These are phyloP conservation scores for Hemerocallis citrina DNA, from an alignment of 106 monocot genomes.

Conservation along the genomic window DNA sequence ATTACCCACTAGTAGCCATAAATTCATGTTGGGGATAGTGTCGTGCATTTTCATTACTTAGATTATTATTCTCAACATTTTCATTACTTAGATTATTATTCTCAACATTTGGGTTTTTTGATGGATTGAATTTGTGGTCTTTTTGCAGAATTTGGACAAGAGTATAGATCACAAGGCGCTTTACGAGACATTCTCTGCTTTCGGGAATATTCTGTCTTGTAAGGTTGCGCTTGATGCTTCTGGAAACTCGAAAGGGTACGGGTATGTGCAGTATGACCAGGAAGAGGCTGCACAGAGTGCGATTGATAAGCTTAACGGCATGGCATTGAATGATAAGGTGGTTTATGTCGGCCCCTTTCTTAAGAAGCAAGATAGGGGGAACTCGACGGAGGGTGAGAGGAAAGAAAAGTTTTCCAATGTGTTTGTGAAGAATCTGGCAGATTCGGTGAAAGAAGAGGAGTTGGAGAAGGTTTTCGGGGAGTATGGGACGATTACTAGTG, in stretches of 20 bases:
- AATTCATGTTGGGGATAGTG: too few species aligned
- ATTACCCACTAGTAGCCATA: too few species aligned
- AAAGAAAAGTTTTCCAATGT: constrained; percentile 74
- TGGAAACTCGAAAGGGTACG: constrained; percentile 78
- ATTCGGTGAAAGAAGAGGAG: constrained; percentile 53
- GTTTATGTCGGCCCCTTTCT: constrained; percentile 91
- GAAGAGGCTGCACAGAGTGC: constrained; percentile 66
- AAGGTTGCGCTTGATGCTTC: constrained; percentile 66
- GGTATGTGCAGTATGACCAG: constrained; percentile 79
- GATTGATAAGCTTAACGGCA: constrained; percentile 74
- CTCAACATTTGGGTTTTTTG: too few species aligned
- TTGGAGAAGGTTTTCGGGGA: constrained; percentile 54
- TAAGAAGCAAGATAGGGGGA: constrained; percentile 83
- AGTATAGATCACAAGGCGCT: constrained; percentile 54
- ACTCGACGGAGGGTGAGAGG: constrained; percentile 23
- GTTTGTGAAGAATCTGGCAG: constrained; percentile 83
- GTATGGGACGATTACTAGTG: constrained; percentile 73
- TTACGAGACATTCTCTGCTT: constrained; percentile 64
- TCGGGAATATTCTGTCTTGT: constrained; percentile 79
- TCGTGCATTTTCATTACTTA: neutral
- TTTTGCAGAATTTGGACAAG: constrained; percentile 65
- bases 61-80: neutral
- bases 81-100: too few species aligned
- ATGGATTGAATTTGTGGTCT: neutral
- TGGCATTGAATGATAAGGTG: constrained; percentile 80